Conservation (phyloP, 2,329 filamentous ascomycete species). For the Alternaria rosae region DNA sequence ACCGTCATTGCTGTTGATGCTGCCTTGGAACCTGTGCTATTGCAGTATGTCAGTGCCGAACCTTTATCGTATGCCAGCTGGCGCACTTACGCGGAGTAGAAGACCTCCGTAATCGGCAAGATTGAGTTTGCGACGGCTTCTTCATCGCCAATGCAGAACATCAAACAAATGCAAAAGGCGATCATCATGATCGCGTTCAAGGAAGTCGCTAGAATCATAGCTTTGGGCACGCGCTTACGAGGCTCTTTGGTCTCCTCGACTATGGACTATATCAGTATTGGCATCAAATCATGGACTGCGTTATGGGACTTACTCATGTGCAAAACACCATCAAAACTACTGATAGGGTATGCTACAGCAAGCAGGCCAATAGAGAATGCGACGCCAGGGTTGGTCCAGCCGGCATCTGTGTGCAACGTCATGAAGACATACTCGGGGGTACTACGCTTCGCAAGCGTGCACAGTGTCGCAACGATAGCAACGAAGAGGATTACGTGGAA, state of each 20-base stretch:
- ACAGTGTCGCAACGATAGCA: constrained; percentile 54
- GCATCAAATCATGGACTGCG: too few species aligned
- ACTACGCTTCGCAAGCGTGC: constrained; percentile 40
- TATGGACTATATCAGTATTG: not conserved
- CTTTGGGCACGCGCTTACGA: constrained; percentile 17
- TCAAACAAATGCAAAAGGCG: constrained; percentile 52
- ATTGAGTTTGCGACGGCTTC: constrained; percentile 16
- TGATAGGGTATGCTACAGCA: constrained; percentile 39
- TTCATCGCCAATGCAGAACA: constrained; percentile 54
- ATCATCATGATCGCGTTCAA: constrained; percentile 52
- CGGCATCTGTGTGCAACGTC: constrained; percentile 51
- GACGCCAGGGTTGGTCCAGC: constrained; percentile 51
- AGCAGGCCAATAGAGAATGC: constrained; percentile 50
- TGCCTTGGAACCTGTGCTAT: constrained; percentile 43
- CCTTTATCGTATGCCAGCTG: not conserved
- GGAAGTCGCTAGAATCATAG: constrained; percentile 53
- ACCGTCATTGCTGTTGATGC: constrained; percentile 22
- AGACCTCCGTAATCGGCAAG: constrained; percentile 46
- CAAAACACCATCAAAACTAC: constrained; percentile 55
- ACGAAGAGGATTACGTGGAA: constrained; percentile 58
- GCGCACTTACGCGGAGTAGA: constrained; percentile 28
- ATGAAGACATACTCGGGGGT: constrained; percentile 52
- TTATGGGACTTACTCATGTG: constrained; percentile 37
- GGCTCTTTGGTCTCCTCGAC: constrained; percentile 30
- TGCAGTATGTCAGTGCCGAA: not conserved